phyloP scores from a whole-genome alignment of 2,329 filamentous ascomycete species.

The Zymoseptoria pseudotritici region DNA sequence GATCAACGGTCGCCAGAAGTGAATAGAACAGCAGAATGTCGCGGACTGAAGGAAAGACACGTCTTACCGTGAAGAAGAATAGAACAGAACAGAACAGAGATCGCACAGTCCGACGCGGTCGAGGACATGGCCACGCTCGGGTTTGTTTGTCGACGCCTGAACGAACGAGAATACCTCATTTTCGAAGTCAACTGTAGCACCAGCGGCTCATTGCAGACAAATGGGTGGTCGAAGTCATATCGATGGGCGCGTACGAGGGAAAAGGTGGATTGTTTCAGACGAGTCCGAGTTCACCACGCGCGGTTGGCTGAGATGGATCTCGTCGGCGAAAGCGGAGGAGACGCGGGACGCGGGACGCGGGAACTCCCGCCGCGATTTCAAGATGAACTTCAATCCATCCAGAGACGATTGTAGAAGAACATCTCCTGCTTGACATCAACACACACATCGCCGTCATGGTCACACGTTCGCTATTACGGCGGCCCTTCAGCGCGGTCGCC shows the following conservation, averaged over 20 bases:
- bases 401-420: not conserved
- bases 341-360: not conserved
- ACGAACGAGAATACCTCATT: not conserved
- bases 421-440: not conserved
- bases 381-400: not conserved
- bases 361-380: not conserved
- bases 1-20: constrained; percentile 7
- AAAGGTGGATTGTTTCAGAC: constrained; percentile 16
- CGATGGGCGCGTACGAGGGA: constrained; percentile 7
- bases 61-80: constrained; percentile 12
- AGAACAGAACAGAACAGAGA: constrained; percentile 8
- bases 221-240: constrained; percentile 12
- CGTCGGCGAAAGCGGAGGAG: not conserved
- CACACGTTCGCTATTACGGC: constrained; percentile 21
- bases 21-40: constrained; percentile 1
- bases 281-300: constrained; percentile 2
- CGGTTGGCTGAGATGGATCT: constrained; percentile 10
- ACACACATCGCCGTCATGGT: constrained; percentile 20
- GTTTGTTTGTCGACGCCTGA: not conserved
- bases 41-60: constrained; percentile 9
- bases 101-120: constrained; percentile 10
- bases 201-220: constrained; percentile 14
- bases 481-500: constrained; percentile 19
- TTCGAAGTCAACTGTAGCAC: constrained; percentile 2
- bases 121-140: not conserved